Base-by-base conservation (phyloP, 768 basidiomycete genomes). In the Amylocystis lapponica region DNA sequence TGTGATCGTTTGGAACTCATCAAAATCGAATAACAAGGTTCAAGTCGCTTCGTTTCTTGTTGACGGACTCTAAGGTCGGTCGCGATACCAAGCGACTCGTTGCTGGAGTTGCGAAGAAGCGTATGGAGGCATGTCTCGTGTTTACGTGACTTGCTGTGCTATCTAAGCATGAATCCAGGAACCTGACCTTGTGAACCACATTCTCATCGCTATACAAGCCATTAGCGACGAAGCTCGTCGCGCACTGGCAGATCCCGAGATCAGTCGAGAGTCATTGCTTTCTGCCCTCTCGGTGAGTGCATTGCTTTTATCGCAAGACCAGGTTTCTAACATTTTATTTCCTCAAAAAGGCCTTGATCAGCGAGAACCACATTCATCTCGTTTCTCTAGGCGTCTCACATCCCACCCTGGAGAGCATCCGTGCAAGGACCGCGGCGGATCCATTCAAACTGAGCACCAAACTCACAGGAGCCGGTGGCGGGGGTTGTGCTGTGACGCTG, bases 391-490 rank as follows among this genome's bases (percentile, higher is more conserved):
- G 84, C 11, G 96, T 98, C 25, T 96, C 94, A 2, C 96, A 99
- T 62, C 80, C 90, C 10, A 67, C 83, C 2, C 66, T 99, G 45
- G 96, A 99, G 63, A 66, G 71, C 17, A 92, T 97, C 52, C 78
- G 81, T 42, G 64, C 71, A n/a, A 81, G 75, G 51, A 89, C 92
- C 0, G 63, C 68, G 9, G 70, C 73, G 9, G 57, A 68, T 48
- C 83, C 82, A 7, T 86, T 83, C 65, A 66, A 67, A 9, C 69
- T 98, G 36, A 81, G 80, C 55, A 93, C 92, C n/a, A 96, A 97
- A 69, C 67, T 99, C 44, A 99, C 96, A 6, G 96, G 96, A 31
- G 95, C 96, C 7, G 96, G 96, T 23, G 96, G 96, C 30, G 96
- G 96, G 20, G 96, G 96, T n/a, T 98, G 96, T 58, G 84, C 93